Base-by-base conservation (phyloP, 371 early-diverging fungal species). In the Mortierella sp. region DNA sequence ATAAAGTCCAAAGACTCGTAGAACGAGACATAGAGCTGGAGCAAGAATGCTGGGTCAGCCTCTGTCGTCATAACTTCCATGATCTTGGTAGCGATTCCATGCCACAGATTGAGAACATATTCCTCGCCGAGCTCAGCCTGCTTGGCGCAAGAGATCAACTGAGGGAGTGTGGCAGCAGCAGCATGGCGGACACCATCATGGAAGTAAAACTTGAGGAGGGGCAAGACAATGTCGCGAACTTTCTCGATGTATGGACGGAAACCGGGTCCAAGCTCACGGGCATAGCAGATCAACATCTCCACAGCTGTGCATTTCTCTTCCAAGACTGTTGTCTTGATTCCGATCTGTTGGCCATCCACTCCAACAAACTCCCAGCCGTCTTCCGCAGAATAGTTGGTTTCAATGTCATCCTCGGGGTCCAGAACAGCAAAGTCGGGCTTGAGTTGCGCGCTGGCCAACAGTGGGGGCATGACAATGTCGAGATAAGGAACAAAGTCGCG, bases 281-380 rank as follows among this genome's bases (percentile, higher is more conserved):
- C 96, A 72, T 98, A 99, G 73, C 93, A 94, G 34, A 93, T 87
- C 58, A 99, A 82, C 97, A 98, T 97, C 79, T 98, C 98, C 23
- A 98, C 92, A 26, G 99, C 98, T 23, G 95, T 94, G 81, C 92
- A 92, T 81, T 98, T 99, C 67, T 98, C 98, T 78, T 99, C 98
- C 61, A 99, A 82, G 12, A 91, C 87, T 16, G 95, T 88, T 19
- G 98, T 98, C 82, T 92, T 92, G 86, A 99, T 96, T 54, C 96
- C 97, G 61, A 99, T 89, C 76, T 92, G 94, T 81, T 96, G 93
- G 23, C 93, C 95, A 41, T 93, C 91, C 41, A 94, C 84, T 55
- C 84, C 90, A 50, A 94, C 89, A 81, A 96, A 94, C 79, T 96
- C 95, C 98, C 98, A 98, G 5, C 95, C 96, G 63, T 98, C 97